These are phyloP conservation scores for Colletotrichum echinochloae DNA, from an alignment of 2,329 filamentous ascomycete species.

Conservation along the genomic window DNA sequence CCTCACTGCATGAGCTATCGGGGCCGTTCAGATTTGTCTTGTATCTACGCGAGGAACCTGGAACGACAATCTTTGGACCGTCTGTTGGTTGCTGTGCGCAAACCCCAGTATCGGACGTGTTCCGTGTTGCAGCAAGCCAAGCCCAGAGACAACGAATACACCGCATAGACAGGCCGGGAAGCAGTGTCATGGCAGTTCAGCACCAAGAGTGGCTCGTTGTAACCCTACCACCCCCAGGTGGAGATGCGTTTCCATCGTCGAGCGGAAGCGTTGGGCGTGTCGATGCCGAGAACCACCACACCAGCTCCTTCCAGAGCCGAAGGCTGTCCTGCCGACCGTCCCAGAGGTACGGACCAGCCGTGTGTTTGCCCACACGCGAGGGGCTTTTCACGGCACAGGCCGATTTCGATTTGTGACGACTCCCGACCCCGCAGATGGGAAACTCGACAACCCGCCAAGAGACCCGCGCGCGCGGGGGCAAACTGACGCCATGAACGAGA, in stretches of 20 bases:
- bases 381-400: not conserved
- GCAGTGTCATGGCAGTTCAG: not conserved
- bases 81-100: not conserved
- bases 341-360: conserved; percentile 14
- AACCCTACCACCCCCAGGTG: not conserved
- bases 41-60: not conserved
- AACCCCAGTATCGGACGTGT: not conserved
- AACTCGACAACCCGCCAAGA: not conserved
- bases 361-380: not conserved
- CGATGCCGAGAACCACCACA: not conserved
- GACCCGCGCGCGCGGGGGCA: not conserved
- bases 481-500: not conserved
- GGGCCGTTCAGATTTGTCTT: not conserved
- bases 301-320: not conserved
- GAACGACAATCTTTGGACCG: not conserved
- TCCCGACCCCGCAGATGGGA: not conserved
- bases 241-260: not conserved
- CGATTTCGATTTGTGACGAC: not conserved
- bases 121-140: not conserved
- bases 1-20: not conserved
- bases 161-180: not conserved
- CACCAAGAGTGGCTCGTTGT: not conserved
- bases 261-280: not conserved
- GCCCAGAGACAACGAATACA: not conserved
- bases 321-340: not conserved